Evolutionary conservation across 768 basidiomycete genomes (phyloP).

Genomic region (Pseudohyphozyma bogoriensis): DNA sequence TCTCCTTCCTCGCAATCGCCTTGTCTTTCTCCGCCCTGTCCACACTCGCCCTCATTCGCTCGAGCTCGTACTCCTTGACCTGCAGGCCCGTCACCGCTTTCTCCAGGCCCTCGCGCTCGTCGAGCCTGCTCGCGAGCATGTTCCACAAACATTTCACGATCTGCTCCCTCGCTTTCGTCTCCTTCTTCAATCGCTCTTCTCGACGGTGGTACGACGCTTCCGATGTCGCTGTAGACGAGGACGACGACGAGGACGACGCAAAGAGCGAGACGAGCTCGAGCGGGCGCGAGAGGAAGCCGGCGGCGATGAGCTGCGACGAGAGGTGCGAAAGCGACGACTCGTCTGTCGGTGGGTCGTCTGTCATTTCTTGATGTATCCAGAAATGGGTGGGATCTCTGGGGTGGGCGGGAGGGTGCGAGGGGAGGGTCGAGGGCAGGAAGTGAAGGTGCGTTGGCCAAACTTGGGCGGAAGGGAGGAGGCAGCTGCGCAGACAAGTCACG

Average conservation of each 20-base stretch:
- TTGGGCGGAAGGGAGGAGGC: too few species aligned
- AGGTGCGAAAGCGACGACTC: constrained; percentile 12
- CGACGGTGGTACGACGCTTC: not conserved
- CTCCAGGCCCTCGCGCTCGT: constrained; percentile 1
- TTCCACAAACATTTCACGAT: constrained; percentile 10
- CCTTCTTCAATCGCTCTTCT: not conserved
- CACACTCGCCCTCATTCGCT: not conserved
- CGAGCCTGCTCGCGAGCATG: constrained; percentile 6
- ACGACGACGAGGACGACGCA: not conserved
- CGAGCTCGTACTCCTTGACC: not conserved
- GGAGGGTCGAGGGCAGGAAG: too few species aligned
- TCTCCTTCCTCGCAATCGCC: not conserved
- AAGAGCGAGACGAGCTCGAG: constrained; percentile 13
- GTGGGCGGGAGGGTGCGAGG: too few species aligned
- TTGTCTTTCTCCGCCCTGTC: not conserved
- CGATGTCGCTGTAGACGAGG: not conserved
- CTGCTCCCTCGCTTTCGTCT: constrained; percentile 8
- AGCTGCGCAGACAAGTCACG: too few species aligned
- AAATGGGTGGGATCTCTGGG: too few species aligned
- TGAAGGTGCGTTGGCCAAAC: too few species aligned
- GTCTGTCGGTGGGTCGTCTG: too few species aligned
- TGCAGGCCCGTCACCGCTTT: not conserved
- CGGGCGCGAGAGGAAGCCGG: constrained; percentile 9
- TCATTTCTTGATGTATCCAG: too few species aligned
- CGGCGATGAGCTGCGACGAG: constrained; percentile 10